phyloP scores from a whole-genome alignment of 441 rosid genomes.

The Erysimum cheiri region DNA sequence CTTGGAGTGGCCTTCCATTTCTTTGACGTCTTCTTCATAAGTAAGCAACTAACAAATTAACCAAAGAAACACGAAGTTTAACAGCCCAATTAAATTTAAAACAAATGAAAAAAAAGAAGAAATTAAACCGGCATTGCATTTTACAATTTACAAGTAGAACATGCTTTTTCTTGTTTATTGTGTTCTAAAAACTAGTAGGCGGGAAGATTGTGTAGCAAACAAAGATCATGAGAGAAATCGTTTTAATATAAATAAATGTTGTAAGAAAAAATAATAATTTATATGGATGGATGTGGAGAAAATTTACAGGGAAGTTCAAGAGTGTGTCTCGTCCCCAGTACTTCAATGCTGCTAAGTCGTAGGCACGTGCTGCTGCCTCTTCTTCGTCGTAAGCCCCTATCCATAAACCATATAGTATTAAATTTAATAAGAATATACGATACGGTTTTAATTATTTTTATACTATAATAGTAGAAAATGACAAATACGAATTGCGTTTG shows the following conservation, averaged over 20 bases:
- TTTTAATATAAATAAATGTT: neutral
- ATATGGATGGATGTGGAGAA: conserved; percentile 21
- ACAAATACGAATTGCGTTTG: conserved; percentile 19
- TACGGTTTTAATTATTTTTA: neutral
- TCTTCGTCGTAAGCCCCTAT: conserved; percentile 92
- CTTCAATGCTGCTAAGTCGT: conserved; percentile 94
- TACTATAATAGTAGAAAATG: neutral
- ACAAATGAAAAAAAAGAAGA: neutral
- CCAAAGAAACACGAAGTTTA: neutral
- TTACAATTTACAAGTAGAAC: neutral
- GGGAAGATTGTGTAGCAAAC: conserved; percentile 18
- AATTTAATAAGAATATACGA: conserved; percentile 14
- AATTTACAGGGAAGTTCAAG: conserved; percentile 79
- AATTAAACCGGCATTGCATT: conserved; percentile 9
- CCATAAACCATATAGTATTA: conserved; percentile 33
- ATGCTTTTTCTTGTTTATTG: conserved; percentile 21
- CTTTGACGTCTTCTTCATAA: conserved; percentile 64
- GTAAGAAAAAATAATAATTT: neutral
- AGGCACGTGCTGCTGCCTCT: conserved; percentile 91
- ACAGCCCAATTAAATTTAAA: neutral
- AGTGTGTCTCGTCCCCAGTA: conserved; percentile 90
- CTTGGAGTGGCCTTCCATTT: conserved; percentile 75
- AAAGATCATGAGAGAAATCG: conserved; percentile 26
- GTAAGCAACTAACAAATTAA: conserved; percentile 42
- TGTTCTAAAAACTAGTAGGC: conserved; percentile 11